Percentiles rank a stretch among this genome's conserved stretches.
Conservation (phyloP, 768 basidiomycete species). For the Butyriboletus loyo region DNA sequence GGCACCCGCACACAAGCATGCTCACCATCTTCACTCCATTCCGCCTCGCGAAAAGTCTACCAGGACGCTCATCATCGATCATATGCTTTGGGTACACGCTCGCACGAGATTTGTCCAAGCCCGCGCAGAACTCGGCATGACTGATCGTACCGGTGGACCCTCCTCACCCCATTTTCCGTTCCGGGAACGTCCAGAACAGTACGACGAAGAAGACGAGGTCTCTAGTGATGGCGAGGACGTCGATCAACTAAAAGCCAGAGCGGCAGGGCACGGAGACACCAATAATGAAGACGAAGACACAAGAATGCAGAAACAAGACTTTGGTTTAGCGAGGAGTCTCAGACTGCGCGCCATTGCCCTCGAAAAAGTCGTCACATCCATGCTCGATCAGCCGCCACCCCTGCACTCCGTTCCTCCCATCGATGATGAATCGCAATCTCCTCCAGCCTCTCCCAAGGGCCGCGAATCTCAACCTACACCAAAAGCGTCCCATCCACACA, state of each 20-base stretch:
- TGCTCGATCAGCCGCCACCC: conserved; percentile 77
- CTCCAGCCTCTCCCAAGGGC: conserved; percentile 51
- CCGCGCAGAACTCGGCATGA: conserved; percentile 83
- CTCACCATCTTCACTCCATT: conserved; percentile 83
- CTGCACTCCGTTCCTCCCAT: conserved; percentile 46
- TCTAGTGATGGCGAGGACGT: conserved; percentile 63
- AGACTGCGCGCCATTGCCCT: conserved; percentile 75
- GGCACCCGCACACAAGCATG: conserved; percentile 82
- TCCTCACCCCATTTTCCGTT: conserved; percentile 57
- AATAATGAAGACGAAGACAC: conserved; percentile 60
- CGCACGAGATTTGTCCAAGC: conserved; percentile 81
- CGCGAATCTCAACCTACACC: conserved; percentile 21
- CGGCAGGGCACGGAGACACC: conserved; percentile 46
- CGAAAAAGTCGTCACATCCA: conserved; percentile 77
- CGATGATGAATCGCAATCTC: conserved; percentile 51
- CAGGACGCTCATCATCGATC: conserved; percentile 81
- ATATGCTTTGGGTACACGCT: conserved; percentile 82
- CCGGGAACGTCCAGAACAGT: conserved; percentile 69
- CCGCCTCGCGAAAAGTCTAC: conserved; percentile 89
- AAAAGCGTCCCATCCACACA: conserved; percentile 49
- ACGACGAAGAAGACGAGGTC: conserved; percentile 69
- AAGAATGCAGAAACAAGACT: conserved; percentile 53
- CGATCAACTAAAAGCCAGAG: conserved; percentile 43
- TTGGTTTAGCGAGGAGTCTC: conserved; percentile 58
- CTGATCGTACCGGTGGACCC: conserved; percentile 71